phyloP scores from a whole-genome alignment of 2,329 filamentous ascomycete genomes.

The Ceratocystis colombiana region DNA sequence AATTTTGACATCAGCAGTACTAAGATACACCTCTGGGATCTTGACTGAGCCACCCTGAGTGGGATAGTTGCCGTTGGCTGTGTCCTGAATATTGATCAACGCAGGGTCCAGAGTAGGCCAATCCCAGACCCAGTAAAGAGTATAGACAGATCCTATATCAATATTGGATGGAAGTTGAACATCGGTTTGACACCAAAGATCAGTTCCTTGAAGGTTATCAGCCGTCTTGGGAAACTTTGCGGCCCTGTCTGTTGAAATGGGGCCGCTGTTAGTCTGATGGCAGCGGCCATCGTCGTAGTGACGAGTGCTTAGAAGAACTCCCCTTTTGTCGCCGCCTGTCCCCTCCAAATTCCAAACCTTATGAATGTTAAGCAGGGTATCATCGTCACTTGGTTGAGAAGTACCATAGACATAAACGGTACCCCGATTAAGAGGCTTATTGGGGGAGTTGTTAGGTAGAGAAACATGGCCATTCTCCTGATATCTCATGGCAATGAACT shows the following conservation, averaged over 20 bases:
- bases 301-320: constrained; percentile 63
- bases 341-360: constrained; percentile 69
- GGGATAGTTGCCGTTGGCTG: constrained; percentile 36
- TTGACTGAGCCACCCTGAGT: constrained; percentile 26
- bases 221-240: constrained; percentile 42
- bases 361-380: constrained; percentile 55
- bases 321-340: constrained; percentile 68
- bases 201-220: constrained; percentile 44
- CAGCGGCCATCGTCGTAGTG: constrained; percentile 88
- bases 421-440: constrained; percentile 56
- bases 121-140: constrained; percentile 94
- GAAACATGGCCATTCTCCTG: constrained; percentile 70
- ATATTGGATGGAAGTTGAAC: constrained; percentile 61
- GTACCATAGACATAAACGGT: constrained; percentile 70
- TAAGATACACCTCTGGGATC: constrained; percentile 36
- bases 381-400: constrained; percentile 42
- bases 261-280: constrained; percentile 60
- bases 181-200: constrained; percentile 72
- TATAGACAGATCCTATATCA: constrained; percentile 55
- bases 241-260: constrained; percentile 51
- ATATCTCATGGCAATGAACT: constrained; percentile 56
- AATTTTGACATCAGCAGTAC: constrained; percentile 37
- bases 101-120: constrained; percentile 56
- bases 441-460: constrained; percentile 43
- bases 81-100: constrained; percentile 35